phyloP scores from a whole-genome alignment of 305 asterid genomes.

The Ajuga reptans region DNA sequence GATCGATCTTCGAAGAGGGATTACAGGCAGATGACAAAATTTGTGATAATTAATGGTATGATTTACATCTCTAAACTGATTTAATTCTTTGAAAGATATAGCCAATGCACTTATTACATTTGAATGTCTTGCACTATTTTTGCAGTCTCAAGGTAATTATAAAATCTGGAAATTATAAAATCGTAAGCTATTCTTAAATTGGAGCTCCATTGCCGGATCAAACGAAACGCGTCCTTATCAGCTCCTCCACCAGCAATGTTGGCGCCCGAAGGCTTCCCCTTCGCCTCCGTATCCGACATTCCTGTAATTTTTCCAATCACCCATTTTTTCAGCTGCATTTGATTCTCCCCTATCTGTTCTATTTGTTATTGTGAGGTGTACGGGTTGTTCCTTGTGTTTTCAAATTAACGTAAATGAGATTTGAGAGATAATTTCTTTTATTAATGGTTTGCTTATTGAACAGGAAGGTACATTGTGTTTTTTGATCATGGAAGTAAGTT shows the following conservation, averaged over 20 bases:
- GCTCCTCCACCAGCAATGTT: slow-evolving; percentile 62
- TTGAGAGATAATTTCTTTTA: neutral
- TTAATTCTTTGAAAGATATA: too few species aligned
- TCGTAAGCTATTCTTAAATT: too few species aligned
- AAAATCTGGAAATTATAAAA: too few species aligned
- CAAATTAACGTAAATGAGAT: slow-evolving; percentile 1
- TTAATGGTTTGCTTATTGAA: slow-evolving; percentile 13
- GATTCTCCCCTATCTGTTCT: slow-evolving; percentile 9
- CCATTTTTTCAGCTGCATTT: slow-evolving; percentile 26
- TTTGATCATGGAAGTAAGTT: slow-evolving; percentile 16
- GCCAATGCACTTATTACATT: too few species aligned
- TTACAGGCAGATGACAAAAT: too few species aligned
- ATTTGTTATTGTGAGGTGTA: neutral
- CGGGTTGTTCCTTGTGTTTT: neutral
- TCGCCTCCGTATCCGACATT: slow-evolving; percentile 44
- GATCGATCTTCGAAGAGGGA: too few species aligned
- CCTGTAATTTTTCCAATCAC: slow-evolving; percentile 25
- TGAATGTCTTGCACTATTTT: too few species aligned
- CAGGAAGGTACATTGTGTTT: slow-evolving; percentile 33
- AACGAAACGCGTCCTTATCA: slow-evolving; percentile 28
- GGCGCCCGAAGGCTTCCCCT: slow-evolving; percentile 41
- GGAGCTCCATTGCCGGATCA: slow-evolving; percentile 64
- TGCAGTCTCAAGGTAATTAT: too few species aligned
- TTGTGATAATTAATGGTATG: too few species aligned
- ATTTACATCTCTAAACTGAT: too few species aligned